These are phyloP conservation scores for Helichrysum umbraculigerum DNA, from an alignment of 129 eudicot species.

Conservation along the genomic window DNA sequence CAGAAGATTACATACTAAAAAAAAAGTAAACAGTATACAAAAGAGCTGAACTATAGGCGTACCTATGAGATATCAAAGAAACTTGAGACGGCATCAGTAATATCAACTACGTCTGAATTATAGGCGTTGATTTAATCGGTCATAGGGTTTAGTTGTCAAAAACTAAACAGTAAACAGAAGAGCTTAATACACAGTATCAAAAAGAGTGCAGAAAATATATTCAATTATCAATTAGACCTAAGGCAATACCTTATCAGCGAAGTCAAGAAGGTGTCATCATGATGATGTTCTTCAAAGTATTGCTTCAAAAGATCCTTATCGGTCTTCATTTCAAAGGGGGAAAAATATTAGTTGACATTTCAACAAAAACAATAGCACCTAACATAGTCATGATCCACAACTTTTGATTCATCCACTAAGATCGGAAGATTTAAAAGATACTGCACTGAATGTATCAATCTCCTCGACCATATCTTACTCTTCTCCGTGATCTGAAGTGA, in stretches of 20 bases:
- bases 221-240: conserved; percentile 2
- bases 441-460: conserved; percentile 69
- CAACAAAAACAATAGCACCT: conserved; percentile 5
- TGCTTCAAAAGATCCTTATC: conserved; percentile 69
- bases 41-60: too few relatives aligned
- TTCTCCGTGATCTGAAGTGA: conserved; percentile 72
- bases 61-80: too few relatives aligned
- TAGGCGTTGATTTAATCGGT: too few relatives aligned
- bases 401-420: conserved; percentile 91
- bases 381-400: conserved; percentile 24
- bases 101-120: too few relatives aligned
- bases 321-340: conserved; percentile 48
- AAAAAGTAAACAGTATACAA: too few relatives aligned
- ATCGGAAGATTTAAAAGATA: conserved; percentile 98
- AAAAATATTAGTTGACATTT: background rate
- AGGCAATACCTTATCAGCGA: conserved; percentile 78
- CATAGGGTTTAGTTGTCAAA: too few relatives aligned
- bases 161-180: too few relatives aligned
- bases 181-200: too few relatives aligned
- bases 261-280: conserved; percentile 79
- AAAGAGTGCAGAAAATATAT: too few relatives aligned
- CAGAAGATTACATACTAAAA: too few relatives aligned
- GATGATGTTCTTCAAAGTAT: conserved; percentile 69
- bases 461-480: conserved; percentile 88
- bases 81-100: too few relatives aligned